Base-by-base conservation (phyloP, 2,329 filamentous ascomycete species). In the Colletotrichum acutatum region DNA sequence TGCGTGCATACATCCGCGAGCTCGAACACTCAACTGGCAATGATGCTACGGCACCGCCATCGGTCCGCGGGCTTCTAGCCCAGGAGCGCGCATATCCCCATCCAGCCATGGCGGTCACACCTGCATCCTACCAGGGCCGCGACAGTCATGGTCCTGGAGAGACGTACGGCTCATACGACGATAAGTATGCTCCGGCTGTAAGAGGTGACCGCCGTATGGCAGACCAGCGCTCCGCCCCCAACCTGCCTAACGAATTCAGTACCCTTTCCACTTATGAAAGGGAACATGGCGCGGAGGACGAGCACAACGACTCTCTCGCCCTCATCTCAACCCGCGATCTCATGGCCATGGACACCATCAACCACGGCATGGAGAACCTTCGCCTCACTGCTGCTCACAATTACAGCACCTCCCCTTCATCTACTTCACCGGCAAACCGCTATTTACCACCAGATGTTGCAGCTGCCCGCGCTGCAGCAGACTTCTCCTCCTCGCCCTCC, bases 1-100 rank as follows among this genome's bases (percentile, higher is more conserved):
- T 91, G 28, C 85, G 89, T 74, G 89, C 90, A 24, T 91, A 92
- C 76, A 90, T 92, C 54, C 87, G 88, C 46, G 87, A 90, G 76
- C 85, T 91, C 74, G 87, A 90, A 74, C 85, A 88, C 53, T 83
- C 86, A 67, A 82, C 83, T 46, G 79, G 80, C n/a, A 78, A 82
- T 14, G 83, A 84, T 52, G 84, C 83, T 26, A 85, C 84, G 30
- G 79, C 81, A 42, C 84, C 84, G 14, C 87, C 88, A 3, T 87
- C 87, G 2, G 84, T 89, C 16, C 85, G 88, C 67, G 87, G 88
- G 1, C 82, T 90, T 11, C 82, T 91, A n/a, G 86, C 87, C 75
- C 82, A 83, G 46, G 81, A 83, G 65, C 80, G 67, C 16, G 54
- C 62, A 58, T 67, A 69, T 46, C 74, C 71, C 30, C 72, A 65